Conservation (phyloP, 768 basidiomycete species). For the Mycena chlorophos region DNA sequence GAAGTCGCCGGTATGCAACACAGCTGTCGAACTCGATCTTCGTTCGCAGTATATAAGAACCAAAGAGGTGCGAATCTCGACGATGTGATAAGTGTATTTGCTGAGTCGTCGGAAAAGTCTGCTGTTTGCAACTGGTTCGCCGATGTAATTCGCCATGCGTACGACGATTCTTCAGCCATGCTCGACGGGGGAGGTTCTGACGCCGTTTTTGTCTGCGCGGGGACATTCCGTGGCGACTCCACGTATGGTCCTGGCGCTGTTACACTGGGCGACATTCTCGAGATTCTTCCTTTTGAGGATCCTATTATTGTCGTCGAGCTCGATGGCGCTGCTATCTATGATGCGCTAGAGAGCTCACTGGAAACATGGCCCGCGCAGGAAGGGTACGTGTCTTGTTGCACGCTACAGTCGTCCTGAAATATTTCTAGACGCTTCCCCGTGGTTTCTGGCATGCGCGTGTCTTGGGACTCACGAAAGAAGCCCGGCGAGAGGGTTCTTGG, state of each 20-base stretch:
- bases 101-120: slow-evolving; percentile 43
- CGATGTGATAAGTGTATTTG: slow-evolving; percentile 1
- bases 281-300: slow-evolving; percentile 88
- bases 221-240: slow-evolving; percentile 84
- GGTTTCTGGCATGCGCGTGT: slow-evolving; percentile 78
- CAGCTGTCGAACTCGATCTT: slow-evolving; percentile 66
- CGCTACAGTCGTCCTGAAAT: background rate
- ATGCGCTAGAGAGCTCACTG: slow-evolving; percentile 70
- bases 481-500: slow-evolving; percentile 74
- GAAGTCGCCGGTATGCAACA: slow-evolving; percentile 74
- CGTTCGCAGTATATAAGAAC: slow-evolving; percentile 75
- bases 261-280: slow-evolving; percentile 83
- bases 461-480: slow-evolving; percentile 80
- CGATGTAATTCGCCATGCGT: slow-evolving; percentile 80
- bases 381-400: slow-evolving; percentile 52
- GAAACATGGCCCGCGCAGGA: slow-evolving; percentile 87
- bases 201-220: slow-evolving; percentile 79
- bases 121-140: slow-evolving; percentile 81
- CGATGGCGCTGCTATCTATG: slow-evolving; percentile 78
- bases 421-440: slow-evolving; percentile 78
- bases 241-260: slow-evolving; percentile 81
- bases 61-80: slow-evolving; percentile 53
- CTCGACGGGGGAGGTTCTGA: slow-evolving; percentile 68
- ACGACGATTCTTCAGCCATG: slow-evolving; percentile 66
- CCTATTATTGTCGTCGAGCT: slow-evolving; percentile 79